Conservation (phyloP, 148 eudicot genomes). For the Silene latifolia region DNA sequence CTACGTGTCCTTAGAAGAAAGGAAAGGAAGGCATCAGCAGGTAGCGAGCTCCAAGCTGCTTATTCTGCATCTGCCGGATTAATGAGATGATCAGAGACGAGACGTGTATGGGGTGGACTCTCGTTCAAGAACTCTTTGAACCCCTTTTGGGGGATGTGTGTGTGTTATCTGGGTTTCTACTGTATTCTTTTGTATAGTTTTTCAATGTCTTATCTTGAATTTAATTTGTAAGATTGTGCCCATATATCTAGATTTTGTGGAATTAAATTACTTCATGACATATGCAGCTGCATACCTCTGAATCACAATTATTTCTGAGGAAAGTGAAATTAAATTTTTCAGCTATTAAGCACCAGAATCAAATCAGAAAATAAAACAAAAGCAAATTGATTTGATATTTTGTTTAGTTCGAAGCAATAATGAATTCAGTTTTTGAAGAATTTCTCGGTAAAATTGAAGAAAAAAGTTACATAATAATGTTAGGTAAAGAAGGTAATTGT, state of each 20-base stretch:
- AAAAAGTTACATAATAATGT: no score
- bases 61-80: conserved; percentile 45
- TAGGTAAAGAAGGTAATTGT: no score
- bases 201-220: background rate
- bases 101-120: background rate
- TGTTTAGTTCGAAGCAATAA: no score
- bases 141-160: conserved; percentile 25
- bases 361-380: no score
- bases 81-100: conserved; percentile 51
- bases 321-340: no score
- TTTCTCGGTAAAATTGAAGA: no score
- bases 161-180: background rate
- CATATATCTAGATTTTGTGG: background rate
- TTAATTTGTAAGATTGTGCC: background rate
- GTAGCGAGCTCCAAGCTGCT: conserved; percentile 28
- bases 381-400: no score
- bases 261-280: background rate
- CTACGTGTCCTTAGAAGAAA: conserved; percentile 48
- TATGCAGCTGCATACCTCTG: background rate
- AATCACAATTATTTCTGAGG: no score
- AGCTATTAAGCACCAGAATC: no score
- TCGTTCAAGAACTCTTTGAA: conserved; percentile 62
- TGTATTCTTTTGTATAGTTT: background rate
- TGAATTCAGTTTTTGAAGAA: no score
- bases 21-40: conserved; percentile 43